Evolutionary conservation across 1,139 yeast species (phyloP), one percentile per base, ranked within the genome.

Genomic region (Arxiozyma heterogenica): DNA sequence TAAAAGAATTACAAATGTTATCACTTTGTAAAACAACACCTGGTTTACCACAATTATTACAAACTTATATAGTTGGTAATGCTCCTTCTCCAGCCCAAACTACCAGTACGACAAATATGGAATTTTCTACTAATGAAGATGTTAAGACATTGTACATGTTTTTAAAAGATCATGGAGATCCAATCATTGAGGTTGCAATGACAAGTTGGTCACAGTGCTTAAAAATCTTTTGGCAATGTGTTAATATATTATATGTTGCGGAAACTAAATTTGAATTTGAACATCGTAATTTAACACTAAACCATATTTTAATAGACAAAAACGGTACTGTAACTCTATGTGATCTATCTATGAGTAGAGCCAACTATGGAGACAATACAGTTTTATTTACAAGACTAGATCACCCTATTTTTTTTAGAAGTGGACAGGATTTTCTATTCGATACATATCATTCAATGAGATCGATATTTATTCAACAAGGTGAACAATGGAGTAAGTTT

Each of bases 201-300:
- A 63, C 63, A 27, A 72, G 73, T 44, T 82, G 85, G 85, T 65
- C 68, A 15, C 82, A 80, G 60, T 81, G 83, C 1, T 68, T 71
- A 51, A 69, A 69, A 15, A 74, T 84, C 1, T 80, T 84, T 59
- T 76, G 81, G 79, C 75, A 75, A 57, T 70, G 81, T 39, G 80
- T 74, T 1, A 66, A 71, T n/a, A 69, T 74, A 8, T 66, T 84
- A 41, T 74, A 79, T 27, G 67, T 66, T 8, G 84, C 80, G 1
- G 89, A 84, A 64, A 66, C 69, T 21, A 64, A 68, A 49, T 70
- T 71, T 57, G 73, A 76, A 58, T 83, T 83, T 67, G 90, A 84
- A 66, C 90, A 84, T 63, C 73, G 90, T 38, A 86, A 83, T 64
- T 68, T 84, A 56, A 84, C 81, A 58, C 75, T 84, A 76, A 83